Percentiles rank a stretch among this genome's conserved stretches.
These are phyloP conservation scores for Coriolopsis trogii DNA, from an alignment of 1,284 basidiomycete genomes.

Conservation along the genomic window DNA sequence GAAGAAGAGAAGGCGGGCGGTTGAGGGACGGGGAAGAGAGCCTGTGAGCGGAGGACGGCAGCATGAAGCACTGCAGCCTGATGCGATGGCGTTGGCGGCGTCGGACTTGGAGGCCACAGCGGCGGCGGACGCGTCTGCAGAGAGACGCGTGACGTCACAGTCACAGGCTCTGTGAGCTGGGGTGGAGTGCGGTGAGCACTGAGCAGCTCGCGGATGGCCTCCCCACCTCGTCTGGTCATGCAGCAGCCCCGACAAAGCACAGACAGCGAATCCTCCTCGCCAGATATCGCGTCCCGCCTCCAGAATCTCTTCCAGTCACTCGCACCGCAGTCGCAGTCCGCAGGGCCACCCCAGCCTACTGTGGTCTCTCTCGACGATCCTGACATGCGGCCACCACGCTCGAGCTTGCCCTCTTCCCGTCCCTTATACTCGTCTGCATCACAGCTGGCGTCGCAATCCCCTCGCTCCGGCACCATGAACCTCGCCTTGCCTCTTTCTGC, in stretches of 20 bases:
- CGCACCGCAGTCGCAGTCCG: not conserved
- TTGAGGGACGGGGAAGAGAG: no score
- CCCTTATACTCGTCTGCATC: slow-evolving; percentile 4
- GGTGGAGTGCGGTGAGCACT: no score
- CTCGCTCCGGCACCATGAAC: slow-evolving; percentile 13
- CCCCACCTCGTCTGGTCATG: not conserved
- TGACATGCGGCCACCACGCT: slow-evolving; percentile 26
- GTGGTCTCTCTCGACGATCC: slow-evolving; percentile 3
- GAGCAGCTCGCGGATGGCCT: not conserved
- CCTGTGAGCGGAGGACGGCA: no score
- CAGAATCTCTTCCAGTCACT: slow-evolving; percentile 6
- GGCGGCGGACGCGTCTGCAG: not conserved
- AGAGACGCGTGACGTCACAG: slow-evolving; percentile 22
- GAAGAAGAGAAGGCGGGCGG: no score
- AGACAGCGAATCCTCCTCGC: not conserved
- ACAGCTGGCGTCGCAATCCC: slow-evolving; percentile 9
- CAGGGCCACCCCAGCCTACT: not conserved
- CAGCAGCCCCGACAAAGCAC: not conserved
- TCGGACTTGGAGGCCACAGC: no score
- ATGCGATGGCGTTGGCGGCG: no score
- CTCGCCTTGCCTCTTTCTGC: slow-evolving; percentile 13
- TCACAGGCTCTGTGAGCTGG: not conserved
- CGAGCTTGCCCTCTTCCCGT: not conserved
- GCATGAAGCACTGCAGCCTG: no score
- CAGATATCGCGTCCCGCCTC: slow-evolving; percentile 5